Evolutionary conservation across 179 eudicot genomes (phyloP), one percentile per base, ranked within the genome.

Genomic region (Nepenthes alata): DNA sequence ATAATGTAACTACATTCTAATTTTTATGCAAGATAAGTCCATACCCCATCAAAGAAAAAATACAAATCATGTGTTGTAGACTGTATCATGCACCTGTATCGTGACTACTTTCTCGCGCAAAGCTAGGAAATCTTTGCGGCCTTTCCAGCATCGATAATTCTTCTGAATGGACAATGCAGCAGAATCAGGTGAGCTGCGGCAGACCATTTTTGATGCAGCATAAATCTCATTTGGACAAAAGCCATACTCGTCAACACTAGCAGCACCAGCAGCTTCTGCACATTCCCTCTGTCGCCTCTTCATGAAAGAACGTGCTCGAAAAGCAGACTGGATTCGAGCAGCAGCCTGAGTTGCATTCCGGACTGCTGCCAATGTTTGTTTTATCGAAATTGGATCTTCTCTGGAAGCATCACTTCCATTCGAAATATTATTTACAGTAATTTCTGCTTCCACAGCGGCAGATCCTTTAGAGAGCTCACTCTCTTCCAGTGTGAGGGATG

Each of bases 151-250:
- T 68, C 94, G 75, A 72, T 83, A 93, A 14, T 82, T 87, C 77
- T 89, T 93, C 79, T 93, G 98, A 71, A 93, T 89, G 48, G 90
- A 79, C 49, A 93, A 69, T 37, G 97, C 97, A 70, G 96, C 97
- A 38, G 77, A 64, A 47, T 84, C 85, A 51, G 83, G 72, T 11
- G 57, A 25, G 59, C 67, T 73, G 67, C 78, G 76, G 63, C 86
- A 88, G 37, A 82, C 79, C 69, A 80, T 37, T 70, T 80, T 87
- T n/a, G 95, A 80, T 58, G 82, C 91, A 59, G 83, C 89, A 48
- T 88, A 89, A 74, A 82, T 76, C 50, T 87, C 94, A 69, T 65
- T 68, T 35, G 74, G 58, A 61, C 74, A 60, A 49, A 87, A 68
- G 53, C 77, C 73, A 68, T 78, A 83, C 63, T 85, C 91, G 69